Evolutionary conservation across 768 basidiomycete species (phyloP), one percentile per base, ranked within the genome.

Genomic region (Podaxis sp.): DNA sequence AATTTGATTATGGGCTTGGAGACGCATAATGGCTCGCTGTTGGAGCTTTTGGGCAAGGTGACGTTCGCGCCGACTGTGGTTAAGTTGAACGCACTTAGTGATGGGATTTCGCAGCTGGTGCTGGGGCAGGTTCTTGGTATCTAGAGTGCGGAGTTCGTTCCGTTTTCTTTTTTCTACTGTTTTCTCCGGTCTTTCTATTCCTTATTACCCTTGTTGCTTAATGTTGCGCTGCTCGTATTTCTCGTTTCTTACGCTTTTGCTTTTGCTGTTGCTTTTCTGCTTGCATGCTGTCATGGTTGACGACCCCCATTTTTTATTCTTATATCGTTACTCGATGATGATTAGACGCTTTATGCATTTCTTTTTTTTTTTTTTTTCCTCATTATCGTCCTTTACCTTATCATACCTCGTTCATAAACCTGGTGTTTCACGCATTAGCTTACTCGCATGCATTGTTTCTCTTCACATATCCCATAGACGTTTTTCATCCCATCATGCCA

Each of bases 91-190:
- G 70, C 66, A 57, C 68, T 80, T 29, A 76, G 74, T 49, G 77
- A 78, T 66, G 74, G 72, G 59, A 75, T 80, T 55, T 68, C 75
- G 61, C 76, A 75, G 65, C 66, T 79, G 63, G 57, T 77, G 63
- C 64, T 80, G 65, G 75, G 77, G 71, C 71, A 75, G 65, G 63
- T 71, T 22, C 59, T 72, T 56, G 65, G 68, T 46, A 24, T 57
- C 24, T 57, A 51, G n/a, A 65, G 60, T 64, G 50, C 40, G 19
- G n/a, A 52, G 19, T 61, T 53, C 4, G 17, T 50, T 33, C 24
- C 1, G 33, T 50, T 47, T 46, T 43, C 33, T 55, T 51, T 51
- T 60, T 15, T 55, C 51, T 54, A 54, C 40, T 55, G 22, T 55
- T 68, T 63, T 37, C 47, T 52, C 41, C 4, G 59, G 43, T 46